Percentiles rank a stretch among this genome's conserved stretches.
Evolutionary conservation across 176 grass and related monocot genomes (phyloP).

Genomic region (Musa beccarii): DNA sequence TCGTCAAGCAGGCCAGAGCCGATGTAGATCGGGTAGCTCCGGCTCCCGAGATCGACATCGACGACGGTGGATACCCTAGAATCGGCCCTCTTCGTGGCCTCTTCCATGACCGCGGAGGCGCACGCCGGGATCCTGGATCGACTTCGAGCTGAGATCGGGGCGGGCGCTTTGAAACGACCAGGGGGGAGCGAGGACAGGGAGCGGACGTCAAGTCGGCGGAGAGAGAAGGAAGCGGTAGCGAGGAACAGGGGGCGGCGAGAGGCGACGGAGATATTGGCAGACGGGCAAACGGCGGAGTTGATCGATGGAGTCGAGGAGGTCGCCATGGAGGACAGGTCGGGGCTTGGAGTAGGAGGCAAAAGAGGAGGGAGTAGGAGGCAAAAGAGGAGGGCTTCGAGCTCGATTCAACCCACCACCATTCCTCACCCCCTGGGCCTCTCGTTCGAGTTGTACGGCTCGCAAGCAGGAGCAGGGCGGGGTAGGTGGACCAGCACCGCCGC

Average conservation of each 20-base stretch:
- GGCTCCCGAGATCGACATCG: slow-evolving; percentile 80
- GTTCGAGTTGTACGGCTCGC: neutral
- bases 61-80: slow-evolving; percentile 72
- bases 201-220: neutral
- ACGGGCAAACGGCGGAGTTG: neutral
- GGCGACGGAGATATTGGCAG: neutral
- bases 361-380: neutral
- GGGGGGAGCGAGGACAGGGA: neutral
- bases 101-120: slow-evolving; percentile 44
- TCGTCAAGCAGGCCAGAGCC: slow-evolving; percentile 70
- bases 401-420: neutral
- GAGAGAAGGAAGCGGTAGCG: neutral
- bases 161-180: neutral
- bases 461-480: neutral
- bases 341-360: neutral
- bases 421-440: neutral
- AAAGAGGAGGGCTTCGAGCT: neutral
- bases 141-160: neutral
- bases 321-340: neutral
- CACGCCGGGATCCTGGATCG: slow-evolving; percentile 27
- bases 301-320: neutral
- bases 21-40: slow-evolving; percentile 98
- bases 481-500: neutral
- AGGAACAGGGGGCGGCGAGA: neutral
- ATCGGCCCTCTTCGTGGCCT: slow-evolving; percentile 14